Evolutionary conservation across 768 basidiomycete genomes (phyloP).

Genomic region (Collybia nuda): DNA sequence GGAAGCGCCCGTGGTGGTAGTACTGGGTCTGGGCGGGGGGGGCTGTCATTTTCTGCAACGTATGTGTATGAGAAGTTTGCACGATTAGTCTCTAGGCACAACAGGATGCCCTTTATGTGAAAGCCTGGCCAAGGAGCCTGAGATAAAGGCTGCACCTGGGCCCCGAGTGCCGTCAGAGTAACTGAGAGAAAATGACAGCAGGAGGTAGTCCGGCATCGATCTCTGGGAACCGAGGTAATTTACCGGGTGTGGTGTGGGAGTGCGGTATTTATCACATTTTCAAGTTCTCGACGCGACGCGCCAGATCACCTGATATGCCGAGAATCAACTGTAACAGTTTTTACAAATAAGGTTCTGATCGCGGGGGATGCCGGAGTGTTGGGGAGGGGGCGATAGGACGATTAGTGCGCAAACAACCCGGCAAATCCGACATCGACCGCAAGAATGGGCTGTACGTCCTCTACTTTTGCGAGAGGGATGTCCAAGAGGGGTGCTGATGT

Average conservation of each 20-base stretch:
- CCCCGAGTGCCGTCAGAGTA: neutral
- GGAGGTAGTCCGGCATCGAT: no score
- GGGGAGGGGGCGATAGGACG: constrained; percentile 9
- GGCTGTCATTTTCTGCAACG: neutral
- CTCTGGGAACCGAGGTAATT: no score
- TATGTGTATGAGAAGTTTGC: no score
- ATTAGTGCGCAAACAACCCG: constrained; percentile 22
- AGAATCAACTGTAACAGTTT: constrained; percentile 35
- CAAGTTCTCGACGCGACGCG: constrained; percentile 2
- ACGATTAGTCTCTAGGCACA: no score
- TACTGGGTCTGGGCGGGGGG: constrained; percentile 32
- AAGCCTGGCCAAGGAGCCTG: no score
- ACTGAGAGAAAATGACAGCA: no score
- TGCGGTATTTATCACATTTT: neutral
- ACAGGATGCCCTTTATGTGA: no score
- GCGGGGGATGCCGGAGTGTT: constrained; percentile 24
- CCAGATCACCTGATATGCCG: constrained; percentile 1
- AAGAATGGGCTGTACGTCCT: constrained; percentile 84
- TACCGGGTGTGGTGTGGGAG: no score
- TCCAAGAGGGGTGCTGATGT: no score
- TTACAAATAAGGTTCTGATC: constrained; percentile 44
- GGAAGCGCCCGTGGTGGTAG: constrained; percentile 55
- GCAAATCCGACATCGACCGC: constrained; percentile 47
- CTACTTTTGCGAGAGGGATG: constrained; percentile 3
- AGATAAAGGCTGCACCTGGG: neutral